A percentile compares a stretch with the other conserved stretches of the same genome.
Conservation (phyloP, 2,329 filamentous ascomycete species). For the Metarhizium sp. region DNA sequence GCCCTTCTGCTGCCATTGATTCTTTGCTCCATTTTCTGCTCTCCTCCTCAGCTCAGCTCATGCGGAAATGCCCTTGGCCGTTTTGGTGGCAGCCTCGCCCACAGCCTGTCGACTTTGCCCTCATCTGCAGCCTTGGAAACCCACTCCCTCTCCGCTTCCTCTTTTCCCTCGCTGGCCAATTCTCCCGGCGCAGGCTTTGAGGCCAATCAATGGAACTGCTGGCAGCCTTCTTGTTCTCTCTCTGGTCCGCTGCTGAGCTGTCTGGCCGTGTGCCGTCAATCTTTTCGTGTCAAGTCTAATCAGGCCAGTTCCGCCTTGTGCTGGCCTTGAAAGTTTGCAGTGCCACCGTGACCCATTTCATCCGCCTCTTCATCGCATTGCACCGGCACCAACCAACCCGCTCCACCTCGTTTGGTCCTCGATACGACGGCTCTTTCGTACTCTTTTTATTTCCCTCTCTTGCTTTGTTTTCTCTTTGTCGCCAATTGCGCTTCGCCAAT, state of each 20-base stretch:
- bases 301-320: conserved; percentile 2
- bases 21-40: too few relatives aligned
- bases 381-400: not conserved
- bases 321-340: not conserved
- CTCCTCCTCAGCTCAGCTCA: not conserved
- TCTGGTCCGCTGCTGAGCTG: conserved; percentile 1
- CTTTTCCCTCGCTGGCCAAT: conserved; percentile 1
- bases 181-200: conserved; percentile 1
- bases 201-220: conserved; percentile 5
- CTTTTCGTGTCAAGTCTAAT: conserved; percentile 1
- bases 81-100: not conserved
- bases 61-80: not conserved
- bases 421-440: not conserved
- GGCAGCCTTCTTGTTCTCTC: not conserved
- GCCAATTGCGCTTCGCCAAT: conserved; percentile 8
- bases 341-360: not conserved
- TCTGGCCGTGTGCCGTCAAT: not conserved
- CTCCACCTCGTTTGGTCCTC: not conserved
- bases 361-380: not conserved
- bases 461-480: not conserved
- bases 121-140: conserved; percentile 5
- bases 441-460: not conserved
- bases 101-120: not conserved
- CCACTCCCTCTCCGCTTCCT: conserved; percentile 5
- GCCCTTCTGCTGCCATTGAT: not conserved